Evolutionary conservation across 2,329 filamentous ascomycete species (phyloP).

Genomic region (Neonectria neomacrospora): DNA sequence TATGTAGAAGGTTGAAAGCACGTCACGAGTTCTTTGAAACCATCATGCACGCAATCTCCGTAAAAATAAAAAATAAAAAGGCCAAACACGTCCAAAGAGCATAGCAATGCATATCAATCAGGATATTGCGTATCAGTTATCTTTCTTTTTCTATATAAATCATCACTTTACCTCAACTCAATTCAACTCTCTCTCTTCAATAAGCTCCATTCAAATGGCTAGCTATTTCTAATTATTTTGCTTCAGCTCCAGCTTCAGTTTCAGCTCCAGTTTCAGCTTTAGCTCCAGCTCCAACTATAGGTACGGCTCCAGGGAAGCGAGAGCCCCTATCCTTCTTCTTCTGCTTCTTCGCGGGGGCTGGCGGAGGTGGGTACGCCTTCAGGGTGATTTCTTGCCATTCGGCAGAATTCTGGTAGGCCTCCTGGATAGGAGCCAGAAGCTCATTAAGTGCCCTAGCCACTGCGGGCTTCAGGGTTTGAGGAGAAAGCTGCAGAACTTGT

Average conservation of each 20-base stretch:
- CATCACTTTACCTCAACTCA: not conserved
- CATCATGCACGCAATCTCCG: not conserved
- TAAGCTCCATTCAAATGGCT: conserved; percentile 2
- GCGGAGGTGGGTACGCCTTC: conserved; percentile 81
- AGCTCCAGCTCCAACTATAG: not conserved
- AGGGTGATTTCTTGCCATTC: conserved; percentile 79
- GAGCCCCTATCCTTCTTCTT: conserved; percentile 85
- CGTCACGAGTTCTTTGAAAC: not conserved
- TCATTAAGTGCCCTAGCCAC: conserved; percentile 77
- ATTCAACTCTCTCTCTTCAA: not conserved
- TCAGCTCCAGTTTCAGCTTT: not conserved
- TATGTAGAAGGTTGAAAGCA: not conserved
- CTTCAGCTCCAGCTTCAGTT: not conserved
- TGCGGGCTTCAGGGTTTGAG: conserved; percentile 88
- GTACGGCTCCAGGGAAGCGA: conserved; percentile 63
- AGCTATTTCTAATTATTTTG: not conserved
- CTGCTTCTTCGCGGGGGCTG: conserved; percentile 74
- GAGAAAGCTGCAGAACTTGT: conserved; percentile 68
- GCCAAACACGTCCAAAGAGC: not conserved
- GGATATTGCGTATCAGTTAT: not conserved
- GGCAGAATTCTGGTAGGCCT: conserved; percentile 73
- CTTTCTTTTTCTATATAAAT: not conserved
- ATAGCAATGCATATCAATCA: not conserved
- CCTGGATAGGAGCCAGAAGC: conserved; percentile 81
- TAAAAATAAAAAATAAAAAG: not conserved